phyloP scores from a whole-genome alignment of 768 basidiomycete species.

The Cystofilobasidium ferigula region DNA sequence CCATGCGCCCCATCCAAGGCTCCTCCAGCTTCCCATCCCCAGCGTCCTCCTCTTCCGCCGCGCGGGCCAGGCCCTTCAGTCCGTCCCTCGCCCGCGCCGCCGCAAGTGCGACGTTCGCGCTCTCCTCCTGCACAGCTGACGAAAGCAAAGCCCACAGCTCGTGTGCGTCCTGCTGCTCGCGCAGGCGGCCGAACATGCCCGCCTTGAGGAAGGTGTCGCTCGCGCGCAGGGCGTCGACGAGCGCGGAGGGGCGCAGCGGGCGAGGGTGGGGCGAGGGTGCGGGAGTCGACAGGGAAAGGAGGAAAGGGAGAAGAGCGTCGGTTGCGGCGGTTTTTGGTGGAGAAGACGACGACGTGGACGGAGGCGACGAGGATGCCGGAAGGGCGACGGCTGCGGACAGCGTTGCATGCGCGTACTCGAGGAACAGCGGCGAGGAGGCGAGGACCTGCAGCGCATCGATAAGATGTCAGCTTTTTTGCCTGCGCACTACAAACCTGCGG shows the following conservation, averaged over 20 bases:
- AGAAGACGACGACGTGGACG: too few relatives aligned
- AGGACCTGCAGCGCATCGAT: constrained; percentile 11
- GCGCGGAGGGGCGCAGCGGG: constrained; percentile 17
- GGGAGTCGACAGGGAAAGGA: constrained; percentile 10
- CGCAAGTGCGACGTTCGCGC: neutral
- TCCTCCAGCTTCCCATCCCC: neutral
- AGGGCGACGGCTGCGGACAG: constrained; percentile 1
- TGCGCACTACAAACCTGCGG: too few relatives aligned
- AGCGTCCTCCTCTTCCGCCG: neutral
- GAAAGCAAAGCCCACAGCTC: constrained; percentile 22
- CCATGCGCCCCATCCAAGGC: constrained; percentile 22
- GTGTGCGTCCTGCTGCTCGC: constrained; percentile 26
- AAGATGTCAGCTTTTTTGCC: too few relatives aligned
- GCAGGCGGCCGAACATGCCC: constrained; percentile 20
- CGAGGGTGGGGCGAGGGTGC: constrained; percentile 4
- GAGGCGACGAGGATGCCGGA: neutral
- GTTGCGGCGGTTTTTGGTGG: constrained; percentile 5
- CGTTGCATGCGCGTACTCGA: neutral
- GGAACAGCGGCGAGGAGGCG: constrained; percentile 16
- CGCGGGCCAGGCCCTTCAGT: neutral
- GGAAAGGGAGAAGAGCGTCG: constrained; percentile 6
- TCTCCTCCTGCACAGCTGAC: constrained; percentile 19
- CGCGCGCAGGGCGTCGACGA: constrained; percentile 19
- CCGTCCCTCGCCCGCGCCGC: neutral
- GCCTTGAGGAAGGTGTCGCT: neutral